Evolutionary conservation across 2,329 filamentous ascomycete genomes (phyloP).

Genomic region (Byssothecium circinans): DNA sequence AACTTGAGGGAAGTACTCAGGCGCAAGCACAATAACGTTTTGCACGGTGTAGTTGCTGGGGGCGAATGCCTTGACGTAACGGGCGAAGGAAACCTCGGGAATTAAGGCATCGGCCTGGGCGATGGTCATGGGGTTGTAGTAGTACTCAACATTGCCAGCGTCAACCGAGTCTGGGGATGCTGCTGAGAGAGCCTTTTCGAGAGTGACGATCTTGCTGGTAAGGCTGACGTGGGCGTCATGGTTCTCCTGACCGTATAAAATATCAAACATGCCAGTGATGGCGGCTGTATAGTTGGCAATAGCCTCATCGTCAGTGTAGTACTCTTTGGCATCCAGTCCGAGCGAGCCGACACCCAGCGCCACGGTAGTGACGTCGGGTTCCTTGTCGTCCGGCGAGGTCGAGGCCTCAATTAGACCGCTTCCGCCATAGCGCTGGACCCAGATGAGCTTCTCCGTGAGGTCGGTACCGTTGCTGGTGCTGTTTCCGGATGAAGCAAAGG

Average conservation of each 20-base stretch:
- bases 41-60: constrained; percentile 54
- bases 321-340: constrained; percentile 32
- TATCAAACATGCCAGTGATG: constrained; percentile 10
- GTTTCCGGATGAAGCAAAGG: neutral
- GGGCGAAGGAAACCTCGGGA: constrained; percentile 57
- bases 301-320: constrained; percentile 22
- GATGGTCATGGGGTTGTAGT: constrained; percentile 63
- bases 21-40: constrained; percentile 60
- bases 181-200: constrained; percentile 62
- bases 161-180: constrained; percentile 59
- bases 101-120: constrained; percentile 56
- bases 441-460: neutral
- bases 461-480: neutral
- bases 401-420: constrained; percentile 40
- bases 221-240: constrained; percentile 7
- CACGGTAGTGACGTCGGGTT: neutral
- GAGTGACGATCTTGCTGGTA: constrained; percentile 28
- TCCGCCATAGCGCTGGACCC: neutral
- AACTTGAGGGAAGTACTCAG: constrained; percentile 55
- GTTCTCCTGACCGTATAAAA: constrained; percentile 1
- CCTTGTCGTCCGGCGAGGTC: neutral
- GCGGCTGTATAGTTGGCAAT: constrained; percentile 32
- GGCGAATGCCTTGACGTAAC: constrained; percentile 54
- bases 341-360: constrained; percentile 28
- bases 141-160: constrained; percentile 62